phyloP scores from a whole-genome alignment of 129 eudicot species.

The Pittosporum tobira region DNA sequence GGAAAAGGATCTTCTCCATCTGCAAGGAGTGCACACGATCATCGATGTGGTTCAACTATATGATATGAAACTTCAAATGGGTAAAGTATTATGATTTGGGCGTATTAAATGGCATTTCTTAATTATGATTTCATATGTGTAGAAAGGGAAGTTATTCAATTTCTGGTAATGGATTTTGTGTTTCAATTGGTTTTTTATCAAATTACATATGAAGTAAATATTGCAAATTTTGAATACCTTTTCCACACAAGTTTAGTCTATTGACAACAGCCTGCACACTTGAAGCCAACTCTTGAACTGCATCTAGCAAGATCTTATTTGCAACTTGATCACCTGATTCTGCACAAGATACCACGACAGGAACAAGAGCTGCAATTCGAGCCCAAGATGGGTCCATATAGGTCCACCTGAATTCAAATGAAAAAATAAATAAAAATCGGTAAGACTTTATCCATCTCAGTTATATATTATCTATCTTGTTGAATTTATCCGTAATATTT shows the following conservation, averaged over 20 bases:
- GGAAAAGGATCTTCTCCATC: slow-evolving; percentile 69
- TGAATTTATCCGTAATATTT: not conserved
- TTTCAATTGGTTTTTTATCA: no score
- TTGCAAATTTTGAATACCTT: no score
- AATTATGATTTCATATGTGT: no score
- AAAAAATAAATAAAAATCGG: not conserved
- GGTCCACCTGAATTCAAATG: slow-evolving; percentile 69
- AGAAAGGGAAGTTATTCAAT: no score
- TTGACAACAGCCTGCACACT: slow-evolving; percentile 84
- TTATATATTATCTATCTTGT: no score
- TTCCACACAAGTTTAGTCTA: slow-evolving; percentile 73
- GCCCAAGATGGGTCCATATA: slow-evolving; percentile 97
- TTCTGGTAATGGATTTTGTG: no score
- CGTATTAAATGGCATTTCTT: no score
- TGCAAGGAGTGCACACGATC: slow-evolving; percentile 17
- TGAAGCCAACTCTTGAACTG: slow-evolving; percentile 80
- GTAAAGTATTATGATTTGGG: no score
- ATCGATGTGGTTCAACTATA: not conserved
- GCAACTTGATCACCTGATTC: slow-evolving; percentile 88
- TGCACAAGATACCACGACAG: slow-evolving; percentile 74
- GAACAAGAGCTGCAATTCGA: slow-evolving; percentile 83
- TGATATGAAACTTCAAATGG: no score
- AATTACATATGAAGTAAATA: no score
- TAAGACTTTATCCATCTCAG: not conserved
- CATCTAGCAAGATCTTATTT: slow-evolving; percentile 57